Percentiles rank a stretch among this genome's conserved stretches.
phyloP scores from a whole-genome alignment of 208 protist species.

The Trypanosoma avium region DNA sequence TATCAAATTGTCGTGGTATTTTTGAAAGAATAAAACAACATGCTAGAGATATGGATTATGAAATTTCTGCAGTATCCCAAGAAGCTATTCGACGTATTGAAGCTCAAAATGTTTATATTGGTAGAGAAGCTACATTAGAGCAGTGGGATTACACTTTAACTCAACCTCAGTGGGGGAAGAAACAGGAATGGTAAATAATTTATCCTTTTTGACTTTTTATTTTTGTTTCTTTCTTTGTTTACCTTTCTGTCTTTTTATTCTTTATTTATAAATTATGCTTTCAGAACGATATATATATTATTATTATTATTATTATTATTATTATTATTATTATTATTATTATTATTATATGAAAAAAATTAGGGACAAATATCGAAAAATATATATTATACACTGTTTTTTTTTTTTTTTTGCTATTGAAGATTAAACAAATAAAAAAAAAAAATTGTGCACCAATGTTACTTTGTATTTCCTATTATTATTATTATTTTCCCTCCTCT shows the following conservation, averaged over 20 bases:
- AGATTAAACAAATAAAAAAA: not conserved
- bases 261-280: not conserved
- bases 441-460: not conserved
- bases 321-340: not conserved
- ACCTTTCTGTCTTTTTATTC: constrained; percentile 4
- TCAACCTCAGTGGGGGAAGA: constrained; percentile 32
- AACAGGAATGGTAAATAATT: not conserved
- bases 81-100: not conserved
- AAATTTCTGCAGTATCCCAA: not conserved
- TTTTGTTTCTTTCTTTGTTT: constrained; percentile 8
- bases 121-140: constrained; percentile 1
- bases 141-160: constrained; percentile 24
- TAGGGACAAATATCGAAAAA: constrained; percentile 3
- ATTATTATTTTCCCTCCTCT: constrained; percentile 6
- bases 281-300: constrained; percentile 4
- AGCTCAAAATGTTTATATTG: not conserved
- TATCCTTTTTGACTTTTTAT: constrained; percentile 11
- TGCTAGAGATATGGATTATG: not conserved
- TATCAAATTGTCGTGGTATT: not conserved
- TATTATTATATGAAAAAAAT: not conserved
- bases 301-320: constrained; percentile 1
- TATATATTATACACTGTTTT: constrained; percentile 18
- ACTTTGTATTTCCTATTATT: not conserved
- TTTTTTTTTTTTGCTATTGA: not conserved
- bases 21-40: not conserved